phyloP scores from a whole-genome alignment of 108 stramenopile genomes.

The Mediolabrus comicus region DNA sequence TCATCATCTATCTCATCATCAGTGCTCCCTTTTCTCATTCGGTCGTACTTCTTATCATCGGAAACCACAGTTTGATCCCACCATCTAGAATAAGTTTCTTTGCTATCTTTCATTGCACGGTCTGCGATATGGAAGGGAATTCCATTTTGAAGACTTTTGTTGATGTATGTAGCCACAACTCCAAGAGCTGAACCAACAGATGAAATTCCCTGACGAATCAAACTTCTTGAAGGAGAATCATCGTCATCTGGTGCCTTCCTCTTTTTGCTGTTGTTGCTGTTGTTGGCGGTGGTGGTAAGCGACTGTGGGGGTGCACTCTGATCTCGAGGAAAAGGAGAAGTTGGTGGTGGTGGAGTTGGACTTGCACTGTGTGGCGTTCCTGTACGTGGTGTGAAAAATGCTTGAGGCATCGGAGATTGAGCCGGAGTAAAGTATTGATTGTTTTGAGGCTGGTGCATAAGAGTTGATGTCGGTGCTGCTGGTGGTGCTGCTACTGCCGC shows the following conservation, averaged over 20 bases:
- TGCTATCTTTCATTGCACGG: slow-evolving; percentile 45
- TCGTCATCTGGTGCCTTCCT: background rate
- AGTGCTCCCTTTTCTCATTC: slow-evolving; percentile 7
- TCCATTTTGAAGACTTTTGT: slow-evolving; percentile 36
- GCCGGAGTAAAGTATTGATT: slow-evolving; percentile 1
- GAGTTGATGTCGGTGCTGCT: slow-evolving; percentile 1
- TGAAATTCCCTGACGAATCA: slow-evolving; percentile 34
- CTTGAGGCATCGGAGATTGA: slow-evolving; percentile 12
- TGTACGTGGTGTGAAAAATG: slow-evolving; percentile 31
- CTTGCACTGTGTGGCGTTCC: slow-evolving; percentile 11
- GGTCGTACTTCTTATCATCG: slow-evolving; percentile 4
- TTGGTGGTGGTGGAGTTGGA: slow-evolving; percentile 31
- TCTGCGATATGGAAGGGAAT: slow-evolving; percentile 51
- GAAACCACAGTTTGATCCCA: slow-evolving; percentile 25
- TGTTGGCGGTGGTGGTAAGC: background rate
- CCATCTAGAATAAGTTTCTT: slow-evolving; percentile 44
- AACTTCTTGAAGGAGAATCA: background rate
- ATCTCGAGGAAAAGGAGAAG: slow-evolving; percentile 3
- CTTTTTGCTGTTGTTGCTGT: background rate
- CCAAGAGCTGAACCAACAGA: slow-evolving; percentile 38
- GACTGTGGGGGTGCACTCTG: slow-evolving; percentile 5
- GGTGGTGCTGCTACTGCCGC: background rate
- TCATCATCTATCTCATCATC: slow-evolving; percentile 6
- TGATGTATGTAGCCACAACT: slow-evolving; percentile 39
- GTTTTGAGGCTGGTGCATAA: background rate